Evolutionary conservation across 371 early-diverging fungal genomes (phyloP).

Genomic region (Conidiobolus incongruus): DNA sequence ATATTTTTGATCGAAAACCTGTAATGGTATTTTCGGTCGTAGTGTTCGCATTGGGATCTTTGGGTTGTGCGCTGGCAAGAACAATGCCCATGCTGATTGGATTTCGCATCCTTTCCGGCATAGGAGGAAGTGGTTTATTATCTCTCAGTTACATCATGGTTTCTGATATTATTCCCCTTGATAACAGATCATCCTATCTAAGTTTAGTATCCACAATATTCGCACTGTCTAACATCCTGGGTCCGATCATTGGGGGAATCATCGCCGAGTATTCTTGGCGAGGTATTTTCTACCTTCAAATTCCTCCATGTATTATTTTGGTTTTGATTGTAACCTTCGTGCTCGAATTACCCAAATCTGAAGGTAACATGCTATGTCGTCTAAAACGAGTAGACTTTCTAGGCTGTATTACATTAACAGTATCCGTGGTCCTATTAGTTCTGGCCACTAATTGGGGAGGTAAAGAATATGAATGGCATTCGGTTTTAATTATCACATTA

Average conservation of each 20-base stretch:
- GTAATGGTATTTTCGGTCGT: conserved; percentile 23
- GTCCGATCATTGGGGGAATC: conserved; percentile 48
- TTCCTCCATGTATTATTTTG: conserved; percentile 32
- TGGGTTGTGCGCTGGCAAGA: conserved; percentile 25
- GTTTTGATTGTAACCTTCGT: conserved; percentile 20
- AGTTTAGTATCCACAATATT: conserved; percentile 23
- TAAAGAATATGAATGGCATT: conserved; percentile 21
- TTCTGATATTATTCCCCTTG: conserved; percentile 10
- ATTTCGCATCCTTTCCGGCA: conserved; percentile 43
- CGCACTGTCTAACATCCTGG: conserved; percentile 35
- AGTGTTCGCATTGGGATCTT: conserved; percentile 27
- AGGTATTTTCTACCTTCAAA: conserved; percentile 54
- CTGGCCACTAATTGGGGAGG: conserved; percentile 34
- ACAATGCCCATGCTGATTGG: conserved; percentile 31
- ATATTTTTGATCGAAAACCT: conserved; percentile 40
- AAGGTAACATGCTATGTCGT: conserved; percentile 15
- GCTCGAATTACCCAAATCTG: conserved; percentile 18
- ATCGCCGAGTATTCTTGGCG: conserved; percentile 29
- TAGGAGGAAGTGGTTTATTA: conserved; percentile 63
- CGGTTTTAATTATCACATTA: conserved; percentile 19
- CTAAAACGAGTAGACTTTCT: conserved; percentile 12
- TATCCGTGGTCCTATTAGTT: conserved; percentile 15
- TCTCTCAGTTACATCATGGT: conserved; percentile 41
- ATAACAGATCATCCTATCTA: conserved; percentile 20
- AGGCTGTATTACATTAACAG: not conserved